Evolutionary conservation across 1,139 yeast genomes (phyloP), one percentile per base, ranked within the genome.

Genomic region (Magnusiomyces fungicola): DNA sequence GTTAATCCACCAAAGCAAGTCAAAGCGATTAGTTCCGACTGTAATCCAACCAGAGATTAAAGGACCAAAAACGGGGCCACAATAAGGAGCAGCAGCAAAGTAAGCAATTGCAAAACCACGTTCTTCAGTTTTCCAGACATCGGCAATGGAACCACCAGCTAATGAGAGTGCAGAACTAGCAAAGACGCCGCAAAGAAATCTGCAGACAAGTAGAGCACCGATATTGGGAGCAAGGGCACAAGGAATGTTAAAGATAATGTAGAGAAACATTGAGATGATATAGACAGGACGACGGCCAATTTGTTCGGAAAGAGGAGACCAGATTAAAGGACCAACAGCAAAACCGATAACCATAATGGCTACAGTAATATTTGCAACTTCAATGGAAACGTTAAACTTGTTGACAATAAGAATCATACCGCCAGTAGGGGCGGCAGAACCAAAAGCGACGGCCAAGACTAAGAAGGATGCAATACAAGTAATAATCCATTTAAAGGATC

Each of bases 61-160:
- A n/a, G 95, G 96, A 34, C 96, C 96, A 48, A 88, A 69, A 34
- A 86, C 95, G 0, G 97, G 96, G 45, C 96, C 96, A 49, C 92
- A 82, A 66, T 88, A 88, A 3, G 97, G 97, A 51, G 95, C 90
- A 61, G 88, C 88, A 30, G 95, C 88, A 65, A 88, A 89, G 60
- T 83, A 83, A 0, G 96, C 95, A 68, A 88, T 88, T 32, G 95
- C 95, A 61, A 82, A 77, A 58, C 96, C 95, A 70, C 96, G 77
- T 1, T 89, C 79, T 58, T 80, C 85, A 43, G 79, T 75, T 50
- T 84, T 84, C 73, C 81, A 80, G 71, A 89, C 77, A 69, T 89
- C 97, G 47, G 94, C 94, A 55, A 89, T 78, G 42, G 95, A 83
- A 46, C 95, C 96, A 63, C 95, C 96, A 49, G 88, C 96, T 50